Evolutionary conservation across 345 rosid genomes (phyloP), one percentile per base, ranked within the genome.

Genomic region (Aquilaria sinensis): DNA sequence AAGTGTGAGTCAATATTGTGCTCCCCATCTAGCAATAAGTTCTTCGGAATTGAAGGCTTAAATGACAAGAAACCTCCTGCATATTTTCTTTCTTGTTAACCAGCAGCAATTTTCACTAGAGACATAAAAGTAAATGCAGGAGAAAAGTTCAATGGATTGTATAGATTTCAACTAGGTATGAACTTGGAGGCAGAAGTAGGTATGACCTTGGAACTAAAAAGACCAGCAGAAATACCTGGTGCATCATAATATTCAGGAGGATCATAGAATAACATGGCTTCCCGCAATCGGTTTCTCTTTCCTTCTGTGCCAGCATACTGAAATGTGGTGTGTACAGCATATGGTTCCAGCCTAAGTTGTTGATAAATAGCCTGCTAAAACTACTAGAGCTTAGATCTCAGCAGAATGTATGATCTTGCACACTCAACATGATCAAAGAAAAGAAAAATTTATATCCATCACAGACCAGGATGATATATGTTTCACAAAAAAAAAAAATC

Each of bases 231-330:
- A 47, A 45, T 85, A 94, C 99, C 97, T 70, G 91, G 83, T 29
- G 75, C 62, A 69, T 94, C 90, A 68, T 85, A 90, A 74, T 94
- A 94, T 58, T 88, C 97, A 10, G 93, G 88, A 46, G 90, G 91
- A 75, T 94, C 97, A 77, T 80, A 88, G 73, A 94, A 94, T 60
- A 80, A 75, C 93, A 78, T 90, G 68, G 76, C 96, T 63, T 94
- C 99, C 61, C 99, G 85, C 63, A 94, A 74, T 60, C 99, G 85
- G 59, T 94, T 97, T 51, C 99, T 92, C 83, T 90, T 90, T 65
- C 99, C 99, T 62, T 88, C 99, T 3, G 99, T 94, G 57, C 96
- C 99, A 57, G 81, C 97, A 79, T 85, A 94, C 61, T 94, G 99
- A 74, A 88, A 94, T 15, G 99, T 94, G 70, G 99, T 94, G 75